Evolutionary conservation across 805 yeast species (phyloP).

Genomic region (Yarrowia sp.): DNA sequence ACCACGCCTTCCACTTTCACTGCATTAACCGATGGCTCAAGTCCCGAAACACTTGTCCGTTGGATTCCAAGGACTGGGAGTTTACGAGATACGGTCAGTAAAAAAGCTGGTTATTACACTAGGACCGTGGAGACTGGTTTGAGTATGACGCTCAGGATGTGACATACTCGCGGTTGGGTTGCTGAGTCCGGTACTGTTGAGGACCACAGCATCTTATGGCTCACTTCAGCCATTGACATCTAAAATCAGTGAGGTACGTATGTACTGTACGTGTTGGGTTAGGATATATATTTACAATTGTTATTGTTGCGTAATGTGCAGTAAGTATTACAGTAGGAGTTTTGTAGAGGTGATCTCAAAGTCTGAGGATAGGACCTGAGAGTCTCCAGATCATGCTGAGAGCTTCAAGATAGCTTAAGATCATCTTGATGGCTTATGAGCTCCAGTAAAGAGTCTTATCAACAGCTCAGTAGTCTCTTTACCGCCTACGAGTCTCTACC

Average conservation of each 20-base stretch:
- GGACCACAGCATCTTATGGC: too few relatives aligned
- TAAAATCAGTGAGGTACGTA: slow-evolving; percentile 4
- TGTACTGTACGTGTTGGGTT: slow-evolving; percentile 30
- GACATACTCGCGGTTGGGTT: not conserved
- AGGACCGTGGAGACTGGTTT: not conserved
- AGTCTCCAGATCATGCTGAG: too few relatives aligned
- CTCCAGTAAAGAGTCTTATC: too few relatives aligned
- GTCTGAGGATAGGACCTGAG: too few relatives aligned
- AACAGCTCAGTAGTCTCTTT: too few relatives aligned
- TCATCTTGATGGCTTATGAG: too few relatives aligned
- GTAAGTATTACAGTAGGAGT: too few relatives aligned
- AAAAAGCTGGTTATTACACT: slow-evolving; percentile 21
- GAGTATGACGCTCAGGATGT: too few relatives aligned
- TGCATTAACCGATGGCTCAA: slow-evolving; percentile 95
- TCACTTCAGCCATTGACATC: not conserved
- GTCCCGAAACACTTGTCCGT: slow-evolving; percentile 94
- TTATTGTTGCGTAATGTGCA: not conserved
- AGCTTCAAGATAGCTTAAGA: too few relatives aligned
- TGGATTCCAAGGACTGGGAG: slow-evolving; percentile 92
- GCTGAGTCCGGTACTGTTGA: not conserved
- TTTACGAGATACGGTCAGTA: slow-evolving; percentile 74
- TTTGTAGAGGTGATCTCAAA: too few relatives aligned
- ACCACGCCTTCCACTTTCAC: slow-evolving; percentile 98
- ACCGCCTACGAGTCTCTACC: slow-evolving; percentile 8
- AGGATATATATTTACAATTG: slow-evolving; percentile 25